Base-by-base conservation (phyloP, 2,329 filamentous ascomycete species). In the Penicillium polonicum region DNA sequence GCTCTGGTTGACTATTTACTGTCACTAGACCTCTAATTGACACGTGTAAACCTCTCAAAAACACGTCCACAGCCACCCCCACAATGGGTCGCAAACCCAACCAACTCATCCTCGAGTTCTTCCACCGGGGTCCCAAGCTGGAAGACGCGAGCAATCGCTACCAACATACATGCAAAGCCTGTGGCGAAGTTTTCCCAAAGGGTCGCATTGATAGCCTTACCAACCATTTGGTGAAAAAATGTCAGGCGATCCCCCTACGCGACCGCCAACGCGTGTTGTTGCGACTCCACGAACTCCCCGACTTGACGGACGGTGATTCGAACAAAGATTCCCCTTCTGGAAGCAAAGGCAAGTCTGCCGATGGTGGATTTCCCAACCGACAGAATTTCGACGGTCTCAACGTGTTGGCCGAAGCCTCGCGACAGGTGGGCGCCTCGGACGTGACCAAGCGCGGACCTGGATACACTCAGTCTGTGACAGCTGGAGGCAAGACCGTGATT, bases 101-200 rank as follows among this genome's bases (percentile, higher is more conserved):
- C 76, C 86, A 87, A 68, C 82, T 96, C 66, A 92, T 96, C 73
- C 83, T 90, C 74, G 87, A 93, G 76, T 94, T 91, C 80, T 97
- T 96, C 75, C 86, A 90, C 73, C 86, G 92, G 66, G 92, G 92
- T 10, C 84, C 86, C 39, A 96, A 96, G 78, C 83, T 96, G 68
- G 86, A 88, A 71, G 91, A 96, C 77, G 88, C 90, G 63, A 94
- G 90, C 79, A 96, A 96, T 74, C 86, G 92, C 58, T 97, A 97
- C 72, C 88, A 91, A 67, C 91, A 96, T 72, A 94, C 90, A 13
- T 96, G 92, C 84, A 93, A 90, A 74, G 83, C 87, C 64, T 96
- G 91, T 73, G 91, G 91, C 65, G 89, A 94, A 76, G 88, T 89
- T 74, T 96, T 96, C 62, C 89, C 91, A 62, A 96, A 96, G 72